These are phyloP conservation scores for Leccinum variicolor DNA, from an alignment of 768 basidiomycete species.

Conservation along the genomic window DNA sequence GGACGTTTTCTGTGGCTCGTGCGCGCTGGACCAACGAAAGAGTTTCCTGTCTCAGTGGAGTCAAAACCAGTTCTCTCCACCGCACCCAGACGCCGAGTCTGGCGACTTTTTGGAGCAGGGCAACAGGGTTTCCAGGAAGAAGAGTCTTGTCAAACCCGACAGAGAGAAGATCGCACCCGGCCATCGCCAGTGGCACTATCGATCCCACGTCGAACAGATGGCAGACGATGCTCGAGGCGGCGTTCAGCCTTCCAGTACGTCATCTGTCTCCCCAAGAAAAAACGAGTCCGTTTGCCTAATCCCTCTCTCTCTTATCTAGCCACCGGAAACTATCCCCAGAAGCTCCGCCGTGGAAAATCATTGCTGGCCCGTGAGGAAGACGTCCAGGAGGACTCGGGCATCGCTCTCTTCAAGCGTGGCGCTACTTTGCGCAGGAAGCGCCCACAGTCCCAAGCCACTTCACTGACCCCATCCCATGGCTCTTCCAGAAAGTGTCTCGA, in stretches of 20 bases:
- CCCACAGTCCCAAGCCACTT: conserved; percentile 39
- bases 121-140: conserved; percentile 71
- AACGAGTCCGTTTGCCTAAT: neutral
- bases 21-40: too few relatives aligned
- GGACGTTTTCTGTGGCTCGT: neutral
- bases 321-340: conserved; percentile 74
- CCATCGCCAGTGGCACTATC: conserved; percentile 94
- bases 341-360: conserved; percentile 81
- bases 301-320: conserved; percentile 42
- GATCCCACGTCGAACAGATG: conserved; percentile 77
- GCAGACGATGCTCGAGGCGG: conserved; percentile 70
- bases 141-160: conserved; percentile 89
- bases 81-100: conserved; percentile 30
- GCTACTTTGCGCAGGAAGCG: conserved; percentile 75
- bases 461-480: conserved; percentile 35
- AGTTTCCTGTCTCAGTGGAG: too few relatives aligned
- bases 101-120: conserved; percentile 42
- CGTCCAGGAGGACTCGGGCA: conserved; percentile 76
- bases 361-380: conserved; percentile 90
- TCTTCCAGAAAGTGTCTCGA: conserved; percentile 55
- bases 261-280: neutral
- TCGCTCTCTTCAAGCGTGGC: conserved; percentile 87
- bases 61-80: conserved; percentile 45
- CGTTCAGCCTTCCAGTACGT: conserved; percentile 80
- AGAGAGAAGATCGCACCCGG: conserved; percentile 94